phyloP scores from a whole-genome alignment of 2,329 filamentous ascomycete genomes.

The Trichoderma breve region DNA sequence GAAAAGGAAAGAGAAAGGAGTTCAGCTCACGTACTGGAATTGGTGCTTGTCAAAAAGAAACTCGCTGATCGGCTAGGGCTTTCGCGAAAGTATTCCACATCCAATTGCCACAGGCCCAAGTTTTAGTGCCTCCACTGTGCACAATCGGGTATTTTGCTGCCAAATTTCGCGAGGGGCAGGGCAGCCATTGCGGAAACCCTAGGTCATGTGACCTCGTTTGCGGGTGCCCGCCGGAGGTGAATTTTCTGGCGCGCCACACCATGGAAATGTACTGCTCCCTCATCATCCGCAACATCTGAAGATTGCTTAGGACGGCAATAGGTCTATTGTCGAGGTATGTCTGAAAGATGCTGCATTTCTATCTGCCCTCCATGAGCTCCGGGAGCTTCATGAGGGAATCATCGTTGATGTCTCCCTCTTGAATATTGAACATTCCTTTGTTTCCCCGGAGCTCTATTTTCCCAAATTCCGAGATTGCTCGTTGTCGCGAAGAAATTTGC shows the following conservation, averaged over 20 bases:
- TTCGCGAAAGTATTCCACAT: constrained; percentile 18
- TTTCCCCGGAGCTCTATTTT: not conserved
- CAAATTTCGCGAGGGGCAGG: constrained; percentile 23
- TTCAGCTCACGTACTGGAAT: constrained; percentile 30
- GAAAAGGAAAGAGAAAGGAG: constrained; percentile 23
- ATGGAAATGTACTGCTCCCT: constrained; percentile 26
- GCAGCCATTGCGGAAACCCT: constrained; percentile 28
- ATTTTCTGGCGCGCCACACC: constrained; percentile 35
- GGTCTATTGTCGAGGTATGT: constrained; percentile 62
- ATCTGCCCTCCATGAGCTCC: constrained; percentile 24
- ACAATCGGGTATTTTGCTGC: not conserved
- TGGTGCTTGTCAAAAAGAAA: constrained; percentile 22
- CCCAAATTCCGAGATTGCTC: not conserved
- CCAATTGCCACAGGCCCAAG: not conserved
- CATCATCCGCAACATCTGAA: constrained; percentile 50
- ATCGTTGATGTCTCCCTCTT: constrained; percentile 32
- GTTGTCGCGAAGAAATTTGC: constrained; percentile 14
- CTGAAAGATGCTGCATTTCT: constrained; percentile 49
- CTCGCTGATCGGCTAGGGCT: constrained; percentile 19
- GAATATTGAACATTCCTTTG: constrained; percentile 28
- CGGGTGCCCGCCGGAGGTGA: constrained; percentile 18
- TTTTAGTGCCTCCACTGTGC: constrained; percentile 13
- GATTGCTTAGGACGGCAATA: constrained; percentile 64
- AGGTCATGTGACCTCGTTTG: constrained; percentile 28
- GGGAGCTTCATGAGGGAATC: constrained; percentile 26